phyloP scores from a whole-genome alignment of 495 filamentous ascomycete species.

The Cercophora newfieldiana region DNA sequence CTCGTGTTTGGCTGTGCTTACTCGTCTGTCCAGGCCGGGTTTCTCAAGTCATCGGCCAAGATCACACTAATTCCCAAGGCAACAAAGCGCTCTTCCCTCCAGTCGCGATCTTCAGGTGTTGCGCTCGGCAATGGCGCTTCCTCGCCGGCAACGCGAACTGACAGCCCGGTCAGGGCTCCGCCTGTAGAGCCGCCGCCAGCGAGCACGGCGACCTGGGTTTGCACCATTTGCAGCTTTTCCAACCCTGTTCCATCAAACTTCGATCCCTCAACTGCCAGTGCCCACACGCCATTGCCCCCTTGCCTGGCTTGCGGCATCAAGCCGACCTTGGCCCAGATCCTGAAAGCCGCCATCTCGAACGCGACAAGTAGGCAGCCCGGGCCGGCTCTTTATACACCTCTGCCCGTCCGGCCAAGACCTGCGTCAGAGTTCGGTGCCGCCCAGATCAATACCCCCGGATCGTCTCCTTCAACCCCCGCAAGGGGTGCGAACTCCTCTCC shows the following conservation, averaged over 20 bases:
- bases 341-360: conserved; percentile 80
- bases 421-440: conserved; percentile 16
- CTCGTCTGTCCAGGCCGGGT: conserved; percentile 66
- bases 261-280: conserved; percentile 73
- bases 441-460: neutral
- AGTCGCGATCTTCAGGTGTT: conserved; percentile 42
- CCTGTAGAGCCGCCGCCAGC: conserved; percentile 48
- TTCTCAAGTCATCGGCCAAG: conserved; percentile 93
- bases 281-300: conserved; percentile 74
- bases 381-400: conserved; percentile 30
- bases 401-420: conserved; percentile 30
- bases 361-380: conserved; percentile 54
- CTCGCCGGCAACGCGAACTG: conserved; percentile 50
- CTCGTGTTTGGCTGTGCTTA: neutral
- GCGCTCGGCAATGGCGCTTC: conserved; percentile 35
- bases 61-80: conserved; percentile 82
- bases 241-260: conserved; percentile 94
- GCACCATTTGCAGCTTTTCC: conserved; percentile 96
- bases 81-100: conserved; percentile 56
- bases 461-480: neutral
- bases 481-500: neutral
- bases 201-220: conserved; percentile 88
- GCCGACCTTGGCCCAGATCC: conserved; percentile 73
- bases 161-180: conserved; percentile 50
- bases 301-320: conserved; percentile 95